Evolutionary conservation across 192 early-diverging fungal species (phyloP).

Genomic region (Coemansia sp.): DNA sequence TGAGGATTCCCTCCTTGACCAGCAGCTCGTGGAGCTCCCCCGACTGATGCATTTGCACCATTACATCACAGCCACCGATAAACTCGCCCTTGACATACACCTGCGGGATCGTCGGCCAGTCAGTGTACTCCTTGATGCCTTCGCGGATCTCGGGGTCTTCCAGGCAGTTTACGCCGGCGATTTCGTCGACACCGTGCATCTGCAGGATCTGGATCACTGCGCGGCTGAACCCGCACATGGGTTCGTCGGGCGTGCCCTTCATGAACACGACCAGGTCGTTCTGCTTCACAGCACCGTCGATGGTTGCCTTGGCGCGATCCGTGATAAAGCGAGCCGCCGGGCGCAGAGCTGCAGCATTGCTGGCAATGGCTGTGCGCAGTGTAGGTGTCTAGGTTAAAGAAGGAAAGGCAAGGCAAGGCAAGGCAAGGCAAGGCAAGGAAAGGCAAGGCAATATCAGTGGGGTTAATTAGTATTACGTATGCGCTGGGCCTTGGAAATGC

Average conservation of each 20-base stretch:
- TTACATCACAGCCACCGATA: conserved; percentile 91
- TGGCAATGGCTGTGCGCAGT: too few species aligned
- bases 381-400: too few species aligned
- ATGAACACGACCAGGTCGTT: conserved; percentile 88
- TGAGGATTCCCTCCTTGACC: conserved; percentile 67
- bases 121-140: conserved; percentile 89
- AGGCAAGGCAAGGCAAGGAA: too few species aligned
- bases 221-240: conserved; percentile 92
- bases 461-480: too few species aligned
- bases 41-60: conserved; percentile 83
- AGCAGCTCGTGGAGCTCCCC: conserved; percentile 83
- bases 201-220: conserved; percentile 90
- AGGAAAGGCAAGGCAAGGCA: too few species aligned
- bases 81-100: conserved; percentile 96
- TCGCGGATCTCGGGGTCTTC: conserved; percentile 87
- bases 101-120: conserved; percentile 97
- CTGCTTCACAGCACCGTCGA: conserved; percentile 52
- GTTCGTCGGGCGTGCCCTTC: conserved; percentile 93
- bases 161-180: conserved; percentile 78
- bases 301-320: conserved; percentile 18
- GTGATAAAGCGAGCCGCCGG: conserved; percentile 28
- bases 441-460: too few species aligned
- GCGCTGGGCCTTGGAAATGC: too few species aligned
- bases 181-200: conserved; percentile 72
- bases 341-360: too few species aligned